Base-by-base conservation (phyloP, 2,329 filamentous ascomycete species). In the Fusarium algeriense region DNA sequence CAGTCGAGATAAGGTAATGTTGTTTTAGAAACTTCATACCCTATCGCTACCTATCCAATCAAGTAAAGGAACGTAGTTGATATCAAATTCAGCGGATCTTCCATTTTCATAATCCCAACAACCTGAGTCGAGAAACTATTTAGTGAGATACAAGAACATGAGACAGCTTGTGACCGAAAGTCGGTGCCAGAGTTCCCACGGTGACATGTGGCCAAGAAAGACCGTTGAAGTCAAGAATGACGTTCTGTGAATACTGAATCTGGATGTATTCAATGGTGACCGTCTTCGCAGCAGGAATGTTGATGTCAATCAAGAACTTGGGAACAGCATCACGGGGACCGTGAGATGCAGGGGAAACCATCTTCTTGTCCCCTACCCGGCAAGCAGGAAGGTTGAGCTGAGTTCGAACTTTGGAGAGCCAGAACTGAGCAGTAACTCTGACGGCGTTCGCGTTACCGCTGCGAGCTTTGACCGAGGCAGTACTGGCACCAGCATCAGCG, bases 221-320 rank as follows among this genome's bases (percentile, higher is more conserved):
- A 2, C 37, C 28, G 9, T 63, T 55, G 5, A 73, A 72, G 14
- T 71, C 58, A 11, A 73, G 59, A 5, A 28, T 7, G 1, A 71
- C 69, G 7, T 11, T 55, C 73, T 82, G 80, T 2, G 80, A 78
- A 43, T 82, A 83, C 60, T 82, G 80, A 14, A 82, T 80, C 74
- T 82, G 79, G 0, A 50, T 60, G 13, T 69, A 67, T 23, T 60
- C 55, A 14, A 73, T 54, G 2, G 41, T 58, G 8, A 74, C 60
- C 17, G 70, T 73, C 54, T 71, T 60, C 17, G 56, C 34, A 9
- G 19, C 11, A 3, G 61, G 19, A 28, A 74, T 23, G 6, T 64
- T 38, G 3, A 57, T 32, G 10, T 73, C 67, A 2, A 74, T 34
- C 4, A 58, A 11, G 46, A 74, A 75, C 26, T 38, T 54, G 7